Evolutionary conservation across 2,329 filamentous ascomycete species (phyloP).

Genomic region (Sphaerulina populicola): DNA sequence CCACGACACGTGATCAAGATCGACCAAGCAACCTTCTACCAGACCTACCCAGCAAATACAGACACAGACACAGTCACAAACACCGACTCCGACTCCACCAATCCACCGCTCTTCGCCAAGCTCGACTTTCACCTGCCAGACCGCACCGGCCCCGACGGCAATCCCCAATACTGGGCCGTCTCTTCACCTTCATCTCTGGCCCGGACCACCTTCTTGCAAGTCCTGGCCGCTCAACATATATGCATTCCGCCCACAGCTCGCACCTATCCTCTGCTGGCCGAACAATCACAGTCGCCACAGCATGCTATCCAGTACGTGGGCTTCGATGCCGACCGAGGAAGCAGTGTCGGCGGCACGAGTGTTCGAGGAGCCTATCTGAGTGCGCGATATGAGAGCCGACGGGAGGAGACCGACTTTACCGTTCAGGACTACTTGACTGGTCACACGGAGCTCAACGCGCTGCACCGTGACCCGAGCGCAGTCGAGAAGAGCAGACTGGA

Average conservation of each 20-base stretch:
- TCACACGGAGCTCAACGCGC: slow-evolving; percentile 72
- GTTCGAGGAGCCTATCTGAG: slow-evolving; percentile 73
- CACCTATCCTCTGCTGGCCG: slow-evolving; percentile 67
- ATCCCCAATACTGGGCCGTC: slow-evolving; percentile 66
- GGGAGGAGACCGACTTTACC: slow-evolving; percentile 81
- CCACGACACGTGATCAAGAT: slow-evolving; percentile 50
- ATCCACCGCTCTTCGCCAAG: slow-evolving; percentile 49
- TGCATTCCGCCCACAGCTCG: slow-evolving; percentile 67
- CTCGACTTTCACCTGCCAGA: slow-evolving; percentile 60
- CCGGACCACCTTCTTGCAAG: slow-evolving; percentile 73
- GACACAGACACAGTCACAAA: slow-evolving; percentile 36
- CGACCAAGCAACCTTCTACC: slow-evolving; percentile 73
- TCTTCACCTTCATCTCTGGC: slow-evolving; percentile 70
- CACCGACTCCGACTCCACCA: background rate
- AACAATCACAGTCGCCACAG: slow-evolving; percentile 49
- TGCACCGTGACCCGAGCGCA: slow-evolving; percentile 42
- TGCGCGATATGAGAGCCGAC: slow-evolving; percentile 78
- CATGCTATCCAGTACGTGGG: slow-evolving; percentile 81
- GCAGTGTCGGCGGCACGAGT: slow-evolving; percentile 45
- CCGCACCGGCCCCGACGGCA: slow-evolving; percentile 1
- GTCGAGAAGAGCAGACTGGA: slow-evolving; percentile 47
- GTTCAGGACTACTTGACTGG: slow-evolving; percentile 72
- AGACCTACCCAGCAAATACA: slow-evolving; percentile 54
- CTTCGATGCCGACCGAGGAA: slow-evolving; percentile 65
- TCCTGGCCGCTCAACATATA: slow-evolving; percentile 67